Conservation (phyloP, 805 yeast genomes). For the Starmerella apicola region DNA sequence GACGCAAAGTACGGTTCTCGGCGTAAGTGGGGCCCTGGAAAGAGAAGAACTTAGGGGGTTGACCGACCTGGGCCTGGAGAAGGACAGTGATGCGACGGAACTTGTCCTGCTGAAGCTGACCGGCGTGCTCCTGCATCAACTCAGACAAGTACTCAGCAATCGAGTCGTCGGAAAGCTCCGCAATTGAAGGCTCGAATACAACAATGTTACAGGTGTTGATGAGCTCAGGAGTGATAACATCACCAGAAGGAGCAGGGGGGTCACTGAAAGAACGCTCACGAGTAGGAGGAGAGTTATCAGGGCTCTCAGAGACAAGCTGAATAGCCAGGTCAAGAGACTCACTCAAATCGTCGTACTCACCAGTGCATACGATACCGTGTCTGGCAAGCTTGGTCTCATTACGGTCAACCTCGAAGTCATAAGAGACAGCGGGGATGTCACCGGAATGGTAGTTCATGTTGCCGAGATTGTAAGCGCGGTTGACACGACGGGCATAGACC, state of each 20-base stretch:
- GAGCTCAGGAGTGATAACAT: conserved; percentile 26
- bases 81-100: conserved; percentile 91
- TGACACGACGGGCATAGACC: conserved; percentile 91
- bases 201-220: conserved; percentile 76
- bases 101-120: conserved; percentile 55
- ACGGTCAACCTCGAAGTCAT: conserved; percentile 38
- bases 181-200: conserved; percentile 30
- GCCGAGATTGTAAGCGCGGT: conserved; percentile 85
- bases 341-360: conserved; percentile 79
- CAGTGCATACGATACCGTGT: conserved; percentile 22
- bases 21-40: conserved; percentile 75
- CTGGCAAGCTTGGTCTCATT: conserved; percentile 38
- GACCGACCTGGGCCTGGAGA: conserved; percentile 68
- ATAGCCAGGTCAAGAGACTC: conserved; percentile 67
- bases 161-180: conserved; percentile 55
- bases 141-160: conserved; percentile 51
- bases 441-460: conserved; percentile 51
- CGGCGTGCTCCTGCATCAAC: conserved; percentile 53
- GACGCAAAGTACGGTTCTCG: conserved; percentile 91
- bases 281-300: conserved; percentile 27
- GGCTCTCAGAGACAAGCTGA: conserved; percentile 42
- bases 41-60: conserved; percentile 91
- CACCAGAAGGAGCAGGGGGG: conserved; percentile 21
- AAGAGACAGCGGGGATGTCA: conserved; percentile 52
- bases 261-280: conserved; percentile 32